Base-by-base conservation (phyloP, 2,329 filamentous ascomycete species). In the Verticillium longisporum region DNA sequence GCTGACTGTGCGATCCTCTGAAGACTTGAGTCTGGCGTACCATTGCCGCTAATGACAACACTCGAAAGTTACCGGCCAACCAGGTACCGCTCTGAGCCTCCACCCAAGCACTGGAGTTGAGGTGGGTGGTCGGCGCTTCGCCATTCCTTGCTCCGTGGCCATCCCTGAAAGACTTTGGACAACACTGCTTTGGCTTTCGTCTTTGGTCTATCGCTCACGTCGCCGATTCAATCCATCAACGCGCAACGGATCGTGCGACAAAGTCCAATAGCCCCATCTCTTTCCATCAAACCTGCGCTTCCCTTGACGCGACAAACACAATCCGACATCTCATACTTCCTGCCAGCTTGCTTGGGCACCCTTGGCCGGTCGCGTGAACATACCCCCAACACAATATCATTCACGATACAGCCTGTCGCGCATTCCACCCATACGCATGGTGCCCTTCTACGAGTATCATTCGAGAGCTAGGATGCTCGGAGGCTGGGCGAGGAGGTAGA, bases 401-500 rank as follows among this genome's bases (percentile, higher is more conserved):
- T 53, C 41, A 18, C 53, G 45, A 59, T 32, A 61, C 66, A 56
- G 62, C 53, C 36, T 57, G 50, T 15, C 61, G 45, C 57, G 56
- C 61, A 62, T 58, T 60, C 63, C 53, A 60, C 61, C 63, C 71
- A 64, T 64, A 76, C 77, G 75, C 71, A 75, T 75, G 73, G 69
- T 75, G 61, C 57, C 45, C 67, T 26, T 15, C 32, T 34, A 26
- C 56, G 36, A 66, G 64, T 63, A 64, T 65, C 68, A 57, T 62
- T 62, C 60, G 61, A 61, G 66, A 77, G 77, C 78, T 78, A 85
- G 79, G 80, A 85, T 83, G 83, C 80, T 80, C 72, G 78, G 77
- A 78, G 76, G 75, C 77, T 78, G 78, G 78, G 72, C 74, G 77
- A 73, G 77, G 73, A 76, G 77, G 78, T 80, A 80, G 76, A 78